phyloP scores from a whole-genome alignment of 2,329 filamentous ascomycete species.

The Colletotrichum viniferum region DNA sequence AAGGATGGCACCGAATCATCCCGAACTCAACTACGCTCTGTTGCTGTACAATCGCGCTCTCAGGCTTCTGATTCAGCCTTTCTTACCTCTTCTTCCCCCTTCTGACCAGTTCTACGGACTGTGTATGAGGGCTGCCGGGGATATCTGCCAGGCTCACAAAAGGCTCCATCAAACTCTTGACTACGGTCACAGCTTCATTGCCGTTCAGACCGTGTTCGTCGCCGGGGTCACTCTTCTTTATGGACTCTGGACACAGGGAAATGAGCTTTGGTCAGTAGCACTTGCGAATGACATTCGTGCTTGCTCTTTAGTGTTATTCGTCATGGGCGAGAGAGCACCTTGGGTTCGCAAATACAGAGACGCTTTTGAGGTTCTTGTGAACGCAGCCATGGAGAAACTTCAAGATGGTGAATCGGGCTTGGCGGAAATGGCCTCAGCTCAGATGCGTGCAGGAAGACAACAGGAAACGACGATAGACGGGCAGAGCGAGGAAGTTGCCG shows the following conservation, averaged over 20 bases:
- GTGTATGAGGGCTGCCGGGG: slow-evolving; percentile 41
- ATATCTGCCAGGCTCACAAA: slow-evolving; percentile 47
- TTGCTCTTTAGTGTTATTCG: slow-evolving; percentile 51
- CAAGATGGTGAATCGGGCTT: neutral
- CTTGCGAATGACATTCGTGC: slow-evolving; percentile 54
- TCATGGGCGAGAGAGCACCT: slow-evolving; percentile 51
- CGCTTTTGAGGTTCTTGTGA: slow-evolving; percentile 50
- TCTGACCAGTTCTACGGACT: slow-evolving; percentile 51
- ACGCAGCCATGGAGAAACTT: slow-evolving; percentile 31
- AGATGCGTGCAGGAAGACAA: neutral
- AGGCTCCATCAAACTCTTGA: slow-evolving; percentile 42
- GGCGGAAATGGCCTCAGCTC: slow-evolving; percentile 10
- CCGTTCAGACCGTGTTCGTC: slow-evolving; percentile 46
- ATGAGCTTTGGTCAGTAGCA: slow-evolving; percentile 49
- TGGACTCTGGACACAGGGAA: slow-evolving; percentile 45
- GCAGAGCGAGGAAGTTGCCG: neutral
- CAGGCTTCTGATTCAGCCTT: slow-evolving; percentile 54
- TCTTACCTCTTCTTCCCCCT: slow-evolving; percentile 48
- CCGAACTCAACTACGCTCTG: slow-evolving; percentile 51
- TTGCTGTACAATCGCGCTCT: slow-evolving; percentile 55
- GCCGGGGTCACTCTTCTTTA: slow-evolving; percentile 44
- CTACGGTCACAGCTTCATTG: slow-evolving; percentile 47
- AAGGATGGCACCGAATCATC: slow-evolving; percentile 52
- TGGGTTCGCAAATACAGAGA: slow-evolving; percentile 54
- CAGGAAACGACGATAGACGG: neutral